These are phyloP conservation scores for Umbellularia californica DNA, from an alignment of 164 flowering plant species.

Conservation along the genomic window DNA sequence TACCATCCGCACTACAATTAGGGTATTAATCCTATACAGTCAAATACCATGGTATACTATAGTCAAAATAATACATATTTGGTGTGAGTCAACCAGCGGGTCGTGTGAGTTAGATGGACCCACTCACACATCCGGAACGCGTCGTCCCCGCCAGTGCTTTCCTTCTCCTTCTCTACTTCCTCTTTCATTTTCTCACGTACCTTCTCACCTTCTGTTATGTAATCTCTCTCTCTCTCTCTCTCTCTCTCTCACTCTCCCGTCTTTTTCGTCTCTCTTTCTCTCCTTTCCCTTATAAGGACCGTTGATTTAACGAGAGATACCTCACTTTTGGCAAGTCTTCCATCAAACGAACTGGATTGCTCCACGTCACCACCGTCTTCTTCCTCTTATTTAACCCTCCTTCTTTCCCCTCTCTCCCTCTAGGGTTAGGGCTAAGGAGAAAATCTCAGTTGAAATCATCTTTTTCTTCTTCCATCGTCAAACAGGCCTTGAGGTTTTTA, in stretches of 20 bases:
- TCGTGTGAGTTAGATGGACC: too few species aligned
- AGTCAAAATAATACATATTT: too few species aligned
- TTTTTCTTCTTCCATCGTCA: not conserved
- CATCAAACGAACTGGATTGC: slow-evolving; percentile 25
- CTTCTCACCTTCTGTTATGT: slow-evolving; percentile 1
- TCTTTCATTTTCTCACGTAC: slow-evolving; percentile 4
- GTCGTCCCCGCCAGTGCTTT: too few species aligned
- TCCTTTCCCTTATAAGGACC: not conserved
- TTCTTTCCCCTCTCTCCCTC: not conserved
- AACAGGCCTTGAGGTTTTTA: not conserved
- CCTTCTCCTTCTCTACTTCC: not conserved
- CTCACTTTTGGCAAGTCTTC: not conserved
- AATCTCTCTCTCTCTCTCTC: not conserved
- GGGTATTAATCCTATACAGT: too few species aligned
- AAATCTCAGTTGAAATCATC: not conserved
- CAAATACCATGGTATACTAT: too few species aligned
- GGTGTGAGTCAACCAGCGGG: too few species aligned
- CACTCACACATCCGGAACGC: too few species aligned
- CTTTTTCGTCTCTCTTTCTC: not conserved
- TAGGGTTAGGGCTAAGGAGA: slow-evolving; percentile 8
- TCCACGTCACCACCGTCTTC: slow-evolving; percentile 49
- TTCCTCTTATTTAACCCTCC: slow-evolving; percentile 6
- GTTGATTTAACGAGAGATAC: not conserved
- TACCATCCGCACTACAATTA: too few species aligned
- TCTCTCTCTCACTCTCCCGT: slow-evolving; percentile 9